Base-by-base conservation (phyloP, 2,329 filamentous ascomycete genomes). In the Epichloe uncinata region DNA sequence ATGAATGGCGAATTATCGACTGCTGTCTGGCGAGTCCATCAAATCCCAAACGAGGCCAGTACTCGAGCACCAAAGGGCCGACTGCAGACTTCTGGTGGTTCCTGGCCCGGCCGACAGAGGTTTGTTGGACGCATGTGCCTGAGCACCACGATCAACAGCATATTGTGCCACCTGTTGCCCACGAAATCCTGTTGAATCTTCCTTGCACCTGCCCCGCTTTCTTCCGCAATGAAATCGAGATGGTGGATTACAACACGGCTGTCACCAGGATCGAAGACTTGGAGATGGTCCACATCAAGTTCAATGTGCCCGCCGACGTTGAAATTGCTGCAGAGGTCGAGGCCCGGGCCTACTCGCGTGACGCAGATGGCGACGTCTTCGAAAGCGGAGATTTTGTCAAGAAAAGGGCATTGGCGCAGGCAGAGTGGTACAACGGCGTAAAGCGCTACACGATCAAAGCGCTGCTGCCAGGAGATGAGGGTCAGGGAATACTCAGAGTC, bases 371-470 rank as follows among this genome's bases (percentile, higher is more conserved):
- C 2, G 93, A 98, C 64, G 77, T 84, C 55, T 97, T 95, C 62
- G 93, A 98, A 66, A 95, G 82, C 56, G 90, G 93, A 35, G 91
- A 97, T 13, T 71, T 85, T 26, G 73, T 95, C 22, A 85, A 78
- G 61, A 97, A 96, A 69, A 82, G 85, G 49, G 91, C 89, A 2
- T 73, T 98, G 20, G 83, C 89, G 1, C 93, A 98, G 66, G 86
- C 88, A 3, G 89, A 95, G 62, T 98, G 93, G 93, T 78, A 86
- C 58, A 78, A 77, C 56, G 89, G 89, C 15, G 74, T 84, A 56
- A 98, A 98, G 66, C 82, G 88, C 33, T 96, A 95, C 65, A 95
- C 89, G 0, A 75, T 98, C 61, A 98, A 98, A 67, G 93, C 88
- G 1, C 71, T 97, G 15, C 73, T 98, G 0, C 91, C 94, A 1